phyloP scores from a whole-genome alignment of 2,329 filamentous ascomycete genomes.

The Ophiostoma angusticollis region DNA sequence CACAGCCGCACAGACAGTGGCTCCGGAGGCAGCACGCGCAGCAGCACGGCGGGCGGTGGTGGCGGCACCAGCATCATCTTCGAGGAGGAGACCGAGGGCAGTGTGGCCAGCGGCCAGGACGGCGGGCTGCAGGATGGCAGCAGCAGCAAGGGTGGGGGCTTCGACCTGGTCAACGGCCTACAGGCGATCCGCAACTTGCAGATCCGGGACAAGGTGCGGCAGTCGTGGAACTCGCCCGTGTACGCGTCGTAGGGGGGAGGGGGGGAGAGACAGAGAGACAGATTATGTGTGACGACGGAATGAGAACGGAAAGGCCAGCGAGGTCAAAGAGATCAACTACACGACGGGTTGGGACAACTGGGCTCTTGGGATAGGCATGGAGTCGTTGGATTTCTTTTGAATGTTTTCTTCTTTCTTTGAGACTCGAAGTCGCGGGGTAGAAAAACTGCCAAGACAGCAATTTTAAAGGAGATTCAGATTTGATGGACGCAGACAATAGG shows the following conservation, averaged over 20 bases:
- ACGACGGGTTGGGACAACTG: too few relatives aligned
- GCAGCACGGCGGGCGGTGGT: slow-evolving; percentile 13
- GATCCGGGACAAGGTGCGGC: slow-evolving; percentile 23
- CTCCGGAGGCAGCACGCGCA: slow-evolving; percentile 6
- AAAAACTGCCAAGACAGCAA: too few relatives aligned
- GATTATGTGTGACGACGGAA: not conserved
- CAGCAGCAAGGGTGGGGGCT: not conserved
- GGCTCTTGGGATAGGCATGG: too few relatives aligned
- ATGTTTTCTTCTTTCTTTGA: too few relatives aligned
- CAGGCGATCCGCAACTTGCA: slow-evolving; percentile 20
- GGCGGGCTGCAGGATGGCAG: not conserved
- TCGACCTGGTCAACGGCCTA: slow-evolving; percentile 15
- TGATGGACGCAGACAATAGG: too few relatives aligned
- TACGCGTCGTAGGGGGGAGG: slow-evolving; percentile 21
- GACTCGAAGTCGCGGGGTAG: too few relatives aligned
- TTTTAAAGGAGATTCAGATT: too few relatives aligned
- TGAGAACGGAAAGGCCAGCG: not conserved
- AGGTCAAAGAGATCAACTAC: too few relatives aligned
- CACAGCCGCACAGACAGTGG: slow-evolving; percentile 18
- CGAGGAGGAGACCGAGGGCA: slow-evolving; percentile 11
- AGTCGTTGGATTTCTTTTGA: too few relatives aligned
- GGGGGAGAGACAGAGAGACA: not conserved
- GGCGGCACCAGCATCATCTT: not conserved
- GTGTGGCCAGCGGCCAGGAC: slow-evolving; percentile 6
- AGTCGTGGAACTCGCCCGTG: slow-evolving; percentile 26